A percentile compares a stretch with the other conserved stretches of the same genome.
phyloP scores from a whole-genome alignment of 179 eudicot genomes.

The Silene noctiflora region DNA sequence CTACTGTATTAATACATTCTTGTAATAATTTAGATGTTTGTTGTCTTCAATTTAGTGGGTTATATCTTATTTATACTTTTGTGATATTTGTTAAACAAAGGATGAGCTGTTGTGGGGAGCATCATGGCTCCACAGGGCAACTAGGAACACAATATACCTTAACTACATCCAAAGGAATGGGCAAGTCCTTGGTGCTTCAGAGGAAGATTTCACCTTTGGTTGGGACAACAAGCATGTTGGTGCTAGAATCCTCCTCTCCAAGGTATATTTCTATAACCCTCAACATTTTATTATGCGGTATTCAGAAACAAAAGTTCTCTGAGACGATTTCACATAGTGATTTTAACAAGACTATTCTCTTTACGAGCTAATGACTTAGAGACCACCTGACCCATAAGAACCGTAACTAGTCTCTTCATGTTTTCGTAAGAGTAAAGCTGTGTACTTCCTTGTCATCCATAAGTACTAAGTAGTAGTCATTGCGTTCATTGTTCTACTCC shows the following conservation, averaged over 20 bases:
- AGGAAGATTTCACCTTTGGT: conserved; percentile 81
- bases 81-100: conserved; percentile 19
- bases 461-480: too few relatives aligned
- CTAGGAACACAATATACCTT: conserved; percentile 75
- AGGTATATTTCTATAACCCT: conserved; percentile 35
- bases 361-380: too few relatives aligned
- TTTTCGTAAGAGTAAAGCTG: too few relatives aligned
- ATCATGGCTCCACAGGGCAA: conserved; percentile 90
- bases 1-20: neutral
- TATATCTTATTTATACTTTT: neutral
- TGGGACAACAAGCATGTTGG: conserved; percentile 99
- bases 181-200: conserved; percentile 84
- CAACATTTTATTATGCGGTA: too few relatives aligned
- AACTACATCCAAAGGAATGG: conserved; percentile 88
- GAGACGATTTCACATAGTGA: too few relatives aligned
- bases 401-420: too few relatives aligned
- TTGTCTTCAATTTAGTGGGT: neutral
- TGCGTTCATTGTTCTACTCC: too few relatives aligned
- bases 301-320: too few relatives aligned
- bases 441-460: too few relatives aligned
- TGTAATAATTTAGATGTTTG: too few relatives aligned
- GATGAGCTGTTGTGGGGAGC: conserved; percentile 99
- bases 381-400: too few relatives aligned
- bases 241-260: conserved; percentile 87
- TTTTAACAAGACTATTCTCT: too few relatives aligned